These are phyloP conservation scores for Euphorbia peplus DNA, from an alignment of 345 rosid species.

Conservation along the genomic window DNA sequence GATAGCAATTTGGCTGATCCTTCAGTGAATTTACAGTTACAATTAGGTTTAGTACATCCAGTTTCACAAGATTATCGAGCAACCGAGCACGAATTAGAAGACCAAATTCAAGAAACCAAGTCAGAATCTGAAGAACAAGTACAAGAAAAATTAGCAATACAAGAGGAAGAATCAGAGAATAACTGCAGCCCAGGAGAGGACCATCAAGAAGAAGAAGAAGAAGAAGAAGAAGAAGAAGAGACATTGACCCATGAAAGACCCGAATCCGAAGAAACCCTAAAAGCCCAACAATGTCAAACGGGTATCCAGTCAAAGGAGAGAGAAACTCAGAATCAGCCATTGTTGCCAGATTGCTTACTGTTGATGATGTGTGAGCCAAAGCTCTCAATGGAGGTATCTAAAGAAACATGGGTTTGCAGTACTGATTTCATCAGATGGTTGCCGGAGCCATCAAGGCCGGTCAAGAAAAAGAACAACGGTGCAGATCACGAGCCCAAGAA, in stretches of 20 bases:
- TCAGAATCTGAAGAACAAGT: not conserved
- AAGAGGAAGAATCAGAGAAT: not conserved
- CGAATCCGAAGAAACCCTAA: constrained; percentile 22
- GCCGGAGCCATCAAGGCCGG: constrained; percentile 39
- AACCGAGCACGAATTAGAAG: not conserved
- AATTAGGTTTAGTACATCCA: not conserved
- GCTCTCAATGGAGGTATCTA: constrained; percentile 95
- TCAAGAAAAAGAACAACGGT: constrained; percentile 30
- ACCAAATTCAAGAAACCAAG: constrained; percentile 8
- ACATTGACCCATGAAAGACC: constrained; percentile 33
- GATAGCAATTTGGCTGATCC: constrained; percentile 11
- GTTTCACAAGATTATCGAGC: not conserved
- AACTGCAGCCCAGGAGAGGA: not conserved
- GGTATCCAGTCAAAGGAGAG: constrained; percentile 37
- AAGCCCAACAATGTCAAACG: constrained; percentile 33
- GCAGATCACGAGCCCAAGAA: constrained; percentile 41
- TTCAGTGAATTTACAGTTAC: not conserved
- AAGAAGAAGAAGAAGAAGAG: constrained; percentile 4
- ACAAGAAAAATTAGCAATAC: not conserved
- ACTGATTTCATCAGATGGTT: constrained; percentile 76
- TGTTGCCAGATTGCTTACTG: constrained; percentile 76
- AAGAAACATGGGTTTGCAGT: constrained; percentile 93
- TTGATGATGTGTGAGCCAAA: constrained; percentile 98
- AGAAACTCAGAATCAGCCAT: constrained; percentile 25
- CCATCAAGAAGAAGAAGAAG: constrained; percentile 6